Percentiles rank a stretch among this genome's conserved stretches.
These are phyloP conservation scores for Cucumis cinereus DNA, from an alignment of 306 rosid genomes.

Conservation along the genomic window DNA sequence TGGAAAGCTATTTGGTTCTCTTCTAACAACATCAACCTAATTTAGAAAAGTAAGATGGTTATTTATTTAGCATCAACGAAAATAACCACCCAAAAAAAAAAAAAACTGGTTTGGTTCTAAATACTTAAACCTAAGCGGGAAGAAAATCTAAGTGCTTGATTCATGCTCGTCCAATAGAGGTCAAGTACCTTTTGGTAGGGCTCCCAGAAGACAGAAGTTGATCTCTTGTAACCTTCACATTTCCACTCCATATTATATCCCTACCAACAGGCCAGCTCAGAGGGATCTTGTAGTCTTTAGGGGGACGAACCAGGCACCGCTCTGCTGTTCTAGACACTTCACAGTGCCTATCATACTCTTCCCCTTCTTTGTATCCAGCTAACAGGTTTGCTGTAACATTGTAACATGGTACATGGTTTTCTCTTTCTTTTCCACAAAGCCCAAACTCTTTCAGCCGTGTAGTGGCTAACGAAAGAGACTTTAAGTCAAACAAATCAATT, in stretches of 20 bases:
- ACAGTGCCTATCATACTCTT: constrained; percentile 92
- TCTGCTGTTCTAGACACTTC: constrained; percentile 30
- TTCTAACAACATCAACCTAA: constrained; percentile 90
- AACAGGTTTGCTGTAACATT: constrained; percentile 62
- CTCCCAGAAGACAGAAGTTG: constrained; percentile 98
- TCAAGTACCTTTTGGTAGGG: constrained; percentile 86
- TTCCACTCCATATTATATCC: constrained; percentile 94
- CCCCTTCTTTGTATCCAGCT: constrained; percentile 64
- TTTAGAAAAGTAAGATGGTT: not conserved
- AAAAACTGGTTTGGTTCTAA: not conserved
- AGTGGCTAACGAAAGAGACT: constrained; percentile 44
- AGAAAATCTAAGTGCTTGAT: constrained; percentile 5
- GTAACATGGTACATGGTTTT: constrained; percentile 80
- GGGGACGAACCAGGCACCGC: constrained; percentile 83
- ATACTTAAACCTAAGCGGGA: not conserved
- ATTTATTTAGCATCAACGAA: not conserved
- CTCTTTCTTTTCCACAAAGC: constrained; percentile 82
- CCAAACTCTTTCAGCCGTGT: constrained; percentile 50
- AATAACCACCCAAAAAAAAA: not conserved
- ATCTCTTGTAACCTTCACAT: constrained; percentile 90
- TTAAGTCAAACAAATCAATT: constrained; percentile 67
- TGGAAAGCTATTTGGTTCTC: constrained; percentile 97
- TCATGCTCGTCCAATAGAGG: not conserved
- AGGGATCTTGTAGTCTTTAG: constrained; percentile 94
- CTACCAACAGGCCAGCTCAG: constrained; percentile 84